phyloP scores from a whole-genome alignment of 2,329 filamentous ascomycete genomes.

The Aspergillus oerlinghausenensis region DNA sequence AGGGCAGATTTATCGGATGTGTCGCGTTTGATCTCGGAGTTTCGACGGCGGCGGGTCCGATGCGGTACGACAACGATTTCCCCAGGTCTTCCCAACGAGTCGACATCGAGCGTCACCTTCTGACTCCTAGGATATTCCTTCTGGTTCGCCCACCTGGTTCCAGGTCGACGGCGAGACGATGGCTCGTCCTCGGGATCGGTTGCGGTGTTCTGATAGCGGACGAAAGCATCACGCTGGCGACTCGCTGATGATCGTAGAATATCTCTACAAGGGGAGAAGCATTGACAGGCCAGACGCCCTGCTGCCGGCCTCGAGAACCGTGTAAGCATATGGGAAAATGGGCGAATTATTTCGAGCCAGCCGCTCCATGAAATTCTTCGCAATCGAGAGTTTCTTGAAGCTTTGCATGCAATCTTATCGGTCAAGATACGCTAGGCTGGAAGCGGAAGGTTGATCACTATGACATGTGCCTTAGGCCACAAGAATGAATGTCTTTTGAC shows the following conservation, averaged over 20 bases:
- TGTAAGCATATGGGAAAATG: constrained; percentile 23
- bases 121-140: neutral
- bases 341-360: neutral
- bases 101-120: constrained; percentile 26
- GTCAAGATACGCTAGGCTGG: neutral
- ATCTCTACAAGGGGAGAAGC: constrained; percentile 8
- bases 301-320: constrained; percentile 16
- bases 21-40: constrained; percentile 2
- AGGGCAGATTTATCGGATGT: constrained; percentile 9
- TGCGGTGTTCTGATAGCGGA: constrained; percentile 18
- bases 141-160: neutral
- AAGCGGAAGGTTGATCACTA: neutral
- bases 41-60: constrained; percentile 16
- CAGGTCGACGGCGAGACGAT: constrained; percentile 1
- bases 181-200: constrained; percentile 4
- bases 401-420: neutral
- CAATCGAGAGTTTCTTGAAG: constrained; percentile 2
- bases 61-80: constrained; percentile 33
- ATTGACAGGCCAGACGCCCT: constrained; percentile 19
- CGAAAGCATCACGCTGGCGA: constrained; percentile 10
- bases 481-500: neutral
- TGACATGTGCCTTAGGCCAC: constrained; percentile 1
- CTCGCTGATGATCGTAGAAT: constrained; percentile 1
- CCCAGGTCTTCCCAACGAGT: constrained; percentile 33
- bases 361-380: neutral